A percentile compares a stretch with the other conserved stretches of the same genome.
These are phyloP conservation scores for Chaetomium tenue DNA, from an alignment of 495 filamentous ascomycete species.

Conservation along the genomic window DNA sequence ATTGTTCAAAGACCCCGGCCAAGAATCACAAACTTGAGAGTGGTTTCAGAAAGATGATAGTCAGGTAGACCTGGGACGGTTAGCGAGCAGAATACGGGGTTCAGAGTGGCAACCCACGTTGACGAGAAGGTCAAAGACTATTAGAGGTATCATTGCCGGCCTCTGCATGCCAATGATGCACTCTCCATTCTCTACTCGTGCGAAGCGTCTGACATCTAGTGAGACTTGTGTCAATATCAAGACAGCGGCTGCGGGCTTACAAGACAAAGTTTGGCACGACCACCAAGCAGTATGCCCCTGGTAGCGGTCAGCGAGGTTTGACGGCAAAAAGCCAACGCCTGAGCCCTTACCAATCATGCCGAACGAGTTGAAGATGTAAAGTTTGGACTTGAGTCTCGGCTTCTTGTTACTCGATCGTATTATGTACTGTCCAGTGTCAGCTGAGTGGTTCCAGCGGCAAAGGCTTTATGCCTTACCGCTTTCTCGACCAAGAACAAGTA, in stretches of 20 bases:
- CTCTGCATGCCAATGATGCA: slow-evolving; percentile 56
- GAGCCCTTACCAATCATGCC: slow-evolving; percentile 48
- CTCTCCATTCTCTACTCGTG: slow-evolving; percentile 44
- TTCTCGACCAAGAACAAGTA: slow-evolving; percentile 56
- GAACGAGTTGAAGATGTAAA: slow-evolving; percentile 54
- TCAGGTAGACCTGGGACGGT: slow-evolving; percentile 50
- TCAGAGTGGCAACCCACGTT: slow-evolving; percentile 38
- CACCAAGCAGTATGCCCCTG: slow-evolving; percentile 49
- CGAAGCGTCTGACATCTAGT: slow-evolving; percentile 41
- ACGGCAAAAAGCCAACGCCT: background rate
- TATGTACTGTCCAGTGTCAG: slow-evolving; percentile 42
- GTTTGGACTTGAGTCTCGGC: slow-evolving; percentile 45
- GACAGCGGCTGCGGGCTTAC: slow-evolving; percentile 34
- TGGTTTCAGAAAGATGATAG: slow-evolving; percentile 49
- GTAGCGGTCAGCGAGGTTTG: slow-evolving; percentile 16
- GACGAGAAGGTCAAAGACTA: slow-evolving; percentile 49
- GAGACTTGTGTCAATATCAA: background rate
- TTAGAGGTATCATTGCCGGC: slow-evolving; percentile 51
- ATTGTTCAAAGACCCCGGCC: background rate
- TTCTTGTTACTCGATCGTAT: slow-evolving; percentile 44
- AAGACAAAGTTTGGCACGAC: slow-evolving; percentile 51
- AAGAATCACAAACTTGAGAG: slow-evolving; percentile 40
- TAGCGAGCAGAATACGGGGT: background rate
- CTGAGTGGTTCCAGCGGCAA: too few relatives aligned
- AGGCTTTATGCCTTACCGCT: slow-evolving; percentile 39